Base-by-base conservation (phyloP, 495 filamentous ascomycete genomes). In the Aspergillus homomorphus region DNA sequence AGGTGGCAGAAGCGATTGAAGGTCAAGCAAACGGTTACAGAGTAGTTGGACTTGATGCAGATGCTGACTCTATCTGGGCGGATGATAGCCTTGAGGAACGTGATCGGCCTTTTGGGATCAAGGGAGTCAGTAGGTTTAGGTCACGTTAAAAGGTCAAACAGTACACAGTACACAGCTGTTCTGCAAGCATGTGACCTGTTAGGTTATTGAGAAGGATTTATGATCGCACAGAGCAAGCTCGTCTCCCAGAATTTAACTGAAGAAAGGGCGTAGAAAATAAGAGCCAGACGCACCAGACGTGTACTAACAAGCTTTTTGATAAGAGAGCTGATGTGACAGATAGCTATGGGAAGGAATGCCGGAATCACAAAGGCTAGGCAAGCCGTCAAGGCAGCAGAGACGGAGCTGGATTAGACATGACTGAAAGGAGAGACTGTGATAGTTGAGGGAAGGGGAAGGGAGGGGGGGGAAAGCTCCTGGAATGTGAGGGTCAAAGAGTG, bases 381-480 rank as follows among this genome's bases (percentile, higher is more conserved):
- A 57, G 54, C 58, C 51, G 59, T 68, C 56, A 63, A 57, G 58
- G 46, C 53, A 61, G 42, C 20, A 58, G 8, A 26, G 23, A 28
- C 14, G 12, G 44, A 20, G 43, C 14, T 6, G 48, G 28, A 33
- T 51, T 43, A 54, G 46, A 45, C 62, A 64, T 65, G 16, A 45
- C 54, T 28, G 45, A 53, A 54, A 62, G 26, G 33, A 62, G 52
- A 49, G 26, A 57, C 20, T 46, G 22, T 43, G 45, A 46, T n/a
- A 52, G 30, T 18, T 33, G 48, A 23, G 15, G 3, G 23, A 50
- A 15, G 22, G 24, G 46, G 12, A 28, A 51, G n/a, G 2, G 48
- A 30, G 7, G 15, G 48, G 28, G 48, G 33, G 33, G 12, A n/a
- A n/a, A 14, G 33, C 33, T 38, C 10, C 33, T 9, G 33, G 33